Conservation (phyloP, 2,329 filamentous ascomycete genomes). For the Colletotrichum lentis region DNA sequence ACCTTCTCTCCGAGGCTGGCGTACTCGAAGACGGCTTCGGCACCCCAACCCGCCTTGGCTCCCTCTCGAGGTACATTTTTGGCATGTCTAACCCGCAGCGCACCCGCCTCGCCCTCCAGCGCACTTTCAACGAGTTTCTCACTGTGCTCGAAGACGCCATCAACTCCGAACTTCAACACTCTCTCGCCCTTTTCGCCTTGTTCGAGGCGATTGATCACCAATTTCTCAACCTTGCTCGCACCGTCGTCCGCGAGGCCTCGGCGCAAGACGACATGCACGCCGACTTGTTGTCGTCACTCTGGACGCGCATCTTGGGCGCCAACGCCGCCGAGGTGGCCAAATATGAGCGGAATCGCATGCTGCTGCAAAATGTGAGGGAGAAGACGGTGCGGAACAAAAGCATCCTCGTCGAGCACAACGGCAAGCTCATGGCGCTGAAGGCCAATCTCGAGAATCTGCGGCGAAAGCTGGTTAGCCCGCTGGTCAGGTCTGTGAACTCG, state of each 20-base stretch:
- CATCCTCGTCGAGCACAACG: conserved; percentile 85
- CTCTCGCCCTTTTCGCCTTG: conserved; percentile 81
- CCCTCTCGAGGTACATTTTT: conserved; percentile 75
- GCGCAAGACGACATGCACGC: conserved; percentile 81
- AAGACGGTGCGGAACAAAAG: conserved; percentile 89
- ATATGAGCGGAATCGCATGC: conserved; percentile 86
- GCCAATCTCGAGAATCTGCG: conserved; percentile 86
- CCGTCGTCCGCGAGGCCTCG: conserved; percentile 83
- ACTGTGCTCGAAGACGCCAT: conserved; percentile 89
- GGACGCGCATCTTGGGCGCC: conserved; percentile 83
- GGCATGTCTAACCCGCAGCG: conserved; percentile 83
- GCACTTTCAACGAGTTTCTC: conserved; percentile 88
- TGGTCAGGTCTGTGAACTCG: conserved; percentile 74
- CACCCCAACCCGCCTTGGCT: conserved; percentile 73
- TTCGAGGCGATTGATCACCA: conserved; percentile 92
- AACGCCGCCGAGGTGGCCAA: conserved; percentile 81
- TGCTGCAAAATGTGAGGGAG: conserved; percentile 80
- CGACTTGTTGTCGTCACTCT: conserved; percentile 83
- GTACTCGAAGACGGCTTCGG: conserved; percentile 64
- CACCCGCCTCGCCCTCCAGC: conserved; percentile 80
- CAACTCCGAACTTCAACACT: conserved; percentile 81
- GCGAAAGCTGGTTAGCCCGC: conserved; percentile 82
- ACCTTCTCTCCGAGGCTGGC: conserved; percentile 71
- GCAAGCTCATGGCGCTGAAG: conserved; percentile 82
- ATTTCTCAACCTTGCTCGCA: conserved; percentile 86